Evolutionary conservation across 768 basidiomycete genomes (phyloP), one percentile per base, ranked within the genome.

Genomic region (Pisolithus tinctorius): DNA sequence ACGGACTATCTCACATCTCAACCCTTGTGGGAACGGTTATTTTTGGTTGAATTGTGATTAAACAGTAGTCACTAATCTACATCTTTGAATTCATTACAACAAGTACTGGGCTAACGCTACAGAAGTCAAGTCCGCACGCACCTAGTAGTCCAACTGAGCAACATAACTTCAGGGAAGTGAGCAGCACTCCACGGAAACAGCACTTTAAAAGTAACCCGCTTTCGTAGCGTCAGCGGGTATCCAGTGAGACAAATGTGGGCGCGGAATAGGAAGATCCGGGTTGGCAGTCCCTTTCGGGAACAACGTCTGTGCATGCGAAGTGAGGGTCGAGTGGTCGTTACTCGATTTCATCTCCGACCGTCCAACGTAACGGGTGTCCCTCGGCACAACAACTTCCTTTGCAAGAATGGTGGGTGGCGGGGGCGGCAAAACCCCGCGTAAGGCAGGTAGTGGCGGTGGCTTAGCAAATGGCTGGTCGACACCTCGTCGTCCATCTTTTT

Each of bases 261-360:
- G 71, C 8, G 80, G 78, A 46, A 85, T 78, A 6, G 83, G 82
- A 54, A 73, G 58, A 63, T 86, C 77, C 41, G 77, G 69, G 57
- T 85, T 66, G 5, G 63, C 60, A 34, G 75, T 67, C 44, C 58
- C 62, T 45, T 63, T 66, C 20, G 77, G 74, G 63, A 81, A 79
- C 17, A 66, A 54, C 1, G 55, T 55, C 1, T 55, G 50, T 8
- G 59, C 55, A 4, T 30, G 51, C 14, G 58, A 56, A 13, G 51
- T 55, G 51, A 49, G 48, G 3, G 49, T 51, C 60, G 51, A 58
- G 48, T 20, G 53, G 34, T 42, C 59, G 40, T 38, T 50, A 37
- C 53, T 54, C 31, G 55, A 60, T 49, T 63, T 65, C 6, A 60
- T 61, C 16, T 71, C 69, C 11, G 67, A 56, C 31, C 44, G 53